Evolutionary conservation across 129 eudicot genomes (phyloP).

Genomic region (Oenanthe sinensis): DNA sequence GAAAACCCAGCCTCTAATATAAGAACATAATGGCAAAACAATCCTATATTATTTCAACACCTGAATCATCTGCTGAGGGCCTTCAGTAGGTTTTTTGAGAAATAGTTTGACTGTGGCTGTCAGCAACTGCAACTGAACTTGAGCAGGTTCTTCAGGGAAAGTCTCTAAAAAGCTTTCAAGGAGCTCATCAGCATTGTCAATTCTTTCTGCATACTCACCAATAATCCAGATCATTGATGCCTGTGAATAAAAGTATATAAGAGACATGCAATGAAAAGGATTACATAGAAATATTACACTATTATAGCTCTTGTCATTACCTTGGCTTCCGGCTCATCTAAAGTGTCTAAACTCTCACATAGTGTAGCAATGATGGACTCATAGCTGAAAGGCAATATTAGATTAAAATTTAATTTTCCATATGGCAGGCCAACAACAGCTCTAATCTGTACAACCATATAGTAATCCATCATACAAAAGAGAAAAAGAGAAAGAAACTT

Average conservation of each 20-base stretch:
- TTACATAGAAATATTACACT: slow-evolving; percentile 4
- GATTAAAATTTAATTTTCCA: slow-evolving; percentile 9
- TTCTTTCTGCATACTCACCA: slow-evolving; percentile 99
- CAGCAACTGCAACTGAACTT: slow-evolving; percentile 91
- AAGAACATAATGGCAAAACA: background rate
- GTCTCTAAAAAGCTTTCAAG: slow-evolving; percentile 94
- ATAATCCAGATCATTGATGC: slow-evolving; percentile 99
- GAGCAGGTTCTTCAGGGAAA: slow-evolving; percentile 98
- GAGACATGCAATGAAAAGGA: background rate
- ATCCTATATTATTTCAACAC: slow-evolving; percentile 24
- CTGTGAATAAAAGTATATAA: slow-evolving; percentile 24
- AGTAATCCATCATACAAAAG: background rate
- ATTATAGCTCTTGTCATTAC: slow-evolving; percentile 26
- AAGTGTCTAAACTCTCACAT: slow-evolving; percentile 94
- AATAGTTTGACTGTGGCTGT: slow-evolving; percentile 97
- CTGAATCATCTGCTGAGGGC: slow-evolving; percentile 99
- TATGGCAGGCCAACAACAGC: background rate
- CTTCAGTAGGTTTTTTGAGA: slow-evolving; percentile 97
- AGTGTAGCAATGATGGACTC: slow-evolving; percentile 99
- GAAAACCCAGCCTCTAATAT: background rate
- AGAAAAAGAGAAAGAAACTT: slow-evolving; percentile 21
- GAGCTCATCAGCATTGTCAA: slow-evolving; percentile 98
- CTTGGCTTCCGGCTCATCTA: slow-evolving; percentile 99
- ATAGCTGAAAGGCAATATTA: slow-evolving; percentile 39
- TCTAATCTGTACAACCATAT: background rate